Base-by-base conservation (phyloP, 2,329 filamentous ascomycete genomes). In the Penicillium psychrosexuale region DNA sequence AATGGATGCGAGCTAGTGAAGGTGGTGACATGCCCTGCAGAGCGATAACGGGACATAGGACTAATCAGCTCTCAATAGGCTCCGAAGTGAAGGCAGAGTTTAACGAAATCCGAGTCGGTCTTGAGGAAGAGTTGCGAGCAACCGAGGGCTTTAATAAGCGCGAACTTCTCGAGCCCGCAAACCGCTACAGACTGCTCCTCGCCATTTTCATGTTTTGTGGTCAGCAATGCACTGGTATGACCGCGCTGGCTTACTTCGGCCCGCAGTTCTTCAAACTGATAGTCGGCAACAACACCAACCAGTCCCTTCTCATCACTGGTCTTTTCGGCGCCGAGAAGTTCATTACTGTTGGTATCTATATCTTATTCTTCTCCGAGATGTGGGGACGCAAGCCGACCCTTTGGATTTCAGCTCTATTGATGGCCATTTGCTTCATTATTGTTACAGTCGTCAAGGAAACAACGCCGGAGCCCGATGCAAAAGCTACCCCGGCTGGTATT, bases 241-340 rank as follows among this genome's bases (percentile, higher is more conserved):
- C 78, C 0, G 77, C 77, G 0, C 66, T 82, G 12, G 80, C 67
- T 1, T 69, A 69, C 57, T 82, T 78, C 61, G 78, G 78, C 1
- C 79, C 79, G 0, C 78, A 82, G 57, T 77, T 82, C 49, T 82
- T 82, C 68, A 72, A 73, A 33, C 70, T 77, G 4, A 37, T 65
- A 4, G 77, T 82, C 22, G 79, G 79, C 3, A 75, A 77, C 6
- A 77, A 78, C 15, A 66, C 74, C 30, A 61, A 66, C 27, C 62
- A 66, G 15, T 73, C 76, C n/a, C 71, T 81, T 17, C 69, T 82
- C 7, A 72, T 82, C 68, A 53, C 67, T 1, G 79, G 78, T 4
- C 78, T 82, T 58, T 82, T 82, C 39, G 79, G 80, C 4, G 72
- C 80, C 1, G 75, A 80, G 53, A 82, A 82, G 59, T 76, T 82